Evolutionary conservation across 2,329 filamentous ascomycete species (phyloP).

Genomic region (Graphilbum fragrans): DNA sequence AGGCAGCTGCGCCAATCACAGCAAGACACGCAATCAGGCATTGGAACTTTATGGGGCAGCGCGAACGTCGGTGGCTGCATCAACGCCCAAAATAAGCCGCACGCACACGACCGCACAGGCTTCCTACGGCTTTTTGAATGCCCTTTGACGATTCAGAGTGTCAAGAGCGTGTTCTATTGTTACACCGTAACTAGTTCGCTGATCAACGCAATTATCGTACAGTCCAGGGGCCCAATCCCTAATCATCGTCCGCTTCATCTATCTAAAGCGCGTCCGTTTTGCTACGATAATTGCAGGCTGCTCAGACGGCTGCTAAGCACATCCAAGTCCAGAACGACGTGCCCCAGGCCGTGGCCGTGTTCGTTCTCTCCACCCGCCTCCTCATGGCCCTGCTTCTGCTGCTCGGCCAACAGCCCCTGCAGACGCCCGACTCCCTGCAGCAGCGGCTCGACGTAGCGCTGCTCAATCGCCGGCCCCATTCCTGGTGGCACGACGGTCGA

Average conservation of each 20-base stretch:
- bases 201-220: too few species aligned
- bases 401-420: conserved; percentile 1
- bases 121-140: too few species aligned
- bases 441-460: conserved; percentile 45
- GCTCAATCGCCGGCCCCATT: conserved; percentile 44
- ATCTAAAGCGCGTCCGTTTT: too few species aligned
- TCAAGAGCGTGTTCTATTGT: too few species aligned
- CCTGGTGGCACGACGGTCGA: conserved; percentile 38
- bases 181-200: too few species aligned
- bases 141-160: too few species aligned
- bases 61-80: too few species aligned
- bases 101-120: too few species aligned
- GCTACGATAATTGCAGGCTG: conserved; percentile 8
- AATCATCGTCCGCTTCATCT: conserved; percentile 1
- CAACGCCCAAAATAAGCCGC: too few species aligned
- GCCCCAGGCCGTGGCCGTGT: neutral
- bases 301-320: conserved; percentile 7
- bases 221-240: neutral
- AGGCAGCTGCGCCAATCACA: too few species aligned
- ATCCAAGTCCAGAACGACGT: conserved; percentile 7
- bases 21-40: too few species aligned
- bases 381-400: neutral
- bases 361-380: neutral
- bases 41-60: too few species aligned
- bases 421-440: conserved; percentile 20